Evolutionary conservation across 1,139 yeast genomes (phyloP), one percentile per base, ranked within the genome.

Genomic region (Yamadazyma membranifaciens): DNA sequence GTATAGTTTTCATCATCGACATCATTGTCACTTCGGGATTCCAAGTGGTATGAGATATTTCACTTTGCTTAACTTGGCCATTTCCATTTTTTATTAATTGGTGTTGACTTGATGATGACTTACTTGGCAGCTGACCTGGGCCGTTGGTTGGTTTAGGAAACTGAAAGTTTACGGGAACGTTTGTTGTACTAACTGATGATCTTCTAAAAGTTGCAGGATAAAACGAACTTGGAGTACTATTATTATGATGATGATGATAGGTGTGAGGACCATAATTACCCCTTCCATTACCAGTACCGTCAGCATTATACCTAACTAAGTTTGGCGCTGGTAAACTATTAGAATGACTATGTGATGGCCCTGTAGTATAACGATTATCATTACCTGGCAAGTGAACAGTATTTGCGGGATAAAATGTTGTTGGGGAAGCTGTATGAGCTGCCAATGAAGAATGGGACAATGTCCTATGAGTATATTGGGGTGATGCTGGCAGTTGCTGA

Each of bases 151-250:
- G 13, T 11, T 6, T 6, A n/a, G 45, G 45, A 22, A 43, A 43
- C 32, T 37, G 40, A 34, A 34, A 44, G 30, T 33, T 31, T n/a
- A 30, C 33, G 14, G 42, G 38, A 29, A 38, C 40, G 10, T 36
- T 31, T 30, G 16, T 30, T 12, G n/a, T 13, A 16, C 31, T 27
- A 26, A 14, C 20, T 5, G 31, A 13, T 6, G 24, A 12, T 20
- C 34, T 30, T 34, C 41, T 30, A 17, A n/a, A 22, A n/a, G 13
- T 9, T 25, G 37, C 32, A n/a, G 28, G 15, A 31, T 38, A 34
- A 24, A 27, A 31, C 11, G 27, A 29, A 20, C 24, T 20, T 20
- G 24, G 24, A 20, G 24, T 7, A 20, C 24, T 20, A 20, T 20
- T 20, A 20, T n/a, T 27, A 25, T 25, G 12, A n/a, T 25, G 11